These are phyloP conservation scores for Volutella citrinella DNA, from an alignment of 2,329 filamentous ascomycete species.

Conservation along the genomic window DNA sequence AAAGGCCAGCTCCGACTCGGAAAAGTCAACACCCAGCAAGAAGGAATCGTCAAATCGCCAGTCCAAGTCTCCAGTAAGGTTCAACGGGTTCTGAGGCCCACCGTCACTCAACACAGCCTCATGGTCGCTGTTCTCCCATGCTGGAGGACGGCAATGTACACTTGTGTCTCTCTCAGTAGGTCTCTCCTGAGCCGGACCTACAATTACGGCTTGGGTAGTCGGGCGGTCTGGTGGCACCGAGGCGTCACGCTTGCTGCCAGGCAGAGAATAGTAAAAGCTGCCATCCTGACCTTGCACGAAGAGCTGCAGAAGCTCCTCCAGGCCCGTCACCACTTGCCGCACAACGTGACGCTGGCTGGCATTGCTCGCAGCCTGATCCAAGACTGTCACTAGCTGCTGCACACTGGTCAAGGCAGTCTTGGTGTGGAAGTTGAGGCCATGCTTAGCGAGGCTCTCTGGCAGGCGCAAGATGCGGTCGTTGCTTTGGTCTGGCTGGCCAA, in stretches of 20 bases:
- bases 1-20: neutral
- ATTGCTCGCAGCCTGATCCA: conserved; percentile 2
- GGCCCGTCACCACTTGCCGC: neutral
- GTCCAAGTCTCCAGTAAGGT: conserved; percentile 1
- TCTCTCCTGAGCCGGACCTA: too few relatives aligned
- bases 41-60: conserved; percentile 1
- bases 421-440: conserved; percentile 2
- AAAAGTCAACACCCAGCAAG: neutral
- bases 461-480: neutral
- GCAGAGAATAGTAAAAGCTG: neutral
- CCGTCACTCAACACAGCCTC: too few relatives aligned
- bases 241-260: neutral
- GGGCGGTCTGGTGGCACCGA: too few relatives aligned
- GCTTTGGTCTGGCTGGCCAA: neutral
- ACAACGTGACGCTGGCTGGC: conserved; percentile 1
- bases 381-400: neutral
- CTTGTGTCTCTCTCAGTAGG: too few relatives aligned
- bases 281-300: neutral
- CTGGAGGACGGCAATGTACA: too few relatives aligned
- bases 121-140: too few relatives aligned
- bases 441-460: conserved; percentile 1
- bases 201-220: too few relatives aligned
- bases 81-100: neutral
- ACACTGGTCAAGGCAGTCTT: neutral
- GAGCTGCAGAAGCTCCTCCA: neutral